These are phyloP conservation scores for Boletus pseudopeckii DNA, from an alignment of 768 basidiomycete genomes.

Conservation along the genomic window DNA sequence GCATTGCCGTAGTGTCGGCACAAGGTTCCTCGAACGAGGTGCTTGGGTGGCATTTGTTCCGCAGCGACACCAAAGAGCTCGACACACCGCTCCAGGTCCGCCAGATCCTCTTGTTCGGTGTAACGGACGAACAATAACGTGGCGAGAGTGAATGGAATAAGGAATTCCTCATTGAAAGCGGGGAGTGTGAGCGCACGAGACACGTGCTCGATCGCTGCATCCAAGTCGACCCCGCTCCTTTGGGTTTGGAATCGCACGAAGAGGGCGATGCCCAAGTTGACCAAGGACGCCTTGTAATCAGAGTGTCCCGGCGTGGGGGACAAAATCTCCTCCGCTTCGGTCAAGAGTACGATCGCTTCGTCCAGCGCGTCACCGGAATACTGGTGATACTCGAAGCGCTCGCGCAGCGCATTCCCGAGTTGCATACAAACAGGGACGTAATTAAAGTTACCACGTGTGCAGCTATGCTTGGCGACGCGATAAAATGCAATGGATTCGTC, in stretches of 20 bases:
- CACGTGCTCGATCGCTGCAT: constrained; percentile 12
- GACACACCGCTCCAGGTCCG: constrained; percentile 17
- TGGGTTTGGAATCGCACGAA: constrained; percentile 17
- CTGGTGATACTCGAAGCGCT: constrained; percentile 7
- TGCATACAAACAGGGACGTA: constrained; percentile 11
- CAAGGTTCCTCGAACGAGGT: constrained; percentile 1
- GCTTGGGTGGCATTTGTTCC: constrained; percentile 13
- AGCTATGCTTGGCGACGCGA: constrained; percentile 11
- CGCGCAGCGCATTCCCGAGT: constrained; percentile 15
- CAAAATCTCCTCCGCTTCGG: constrained; percentile 16
- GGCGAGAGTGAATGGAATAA: constrained; percentile 4
- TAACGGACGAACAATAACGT: constrained; percentile 14
- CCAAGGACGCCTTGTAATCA: constrained; percentile 4
- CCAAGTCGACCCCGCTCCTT: constrained; percentile 9
- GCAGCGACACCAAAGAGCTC: constrained; percentile 7
- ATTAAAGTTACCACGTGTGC: constrained; percentile 5
- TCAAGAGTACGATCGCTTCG: constrained; percentile 21
- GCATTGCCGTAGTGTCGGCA: constrained; percentile 11
- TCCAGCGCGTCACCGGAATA: constrained; percentile 18
- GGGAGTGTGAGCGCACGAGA: constrained; percentile 12
- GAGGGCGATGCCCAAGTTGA: constrained; percentile 11
- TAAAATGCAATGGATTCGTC: constrained; percentile 22
- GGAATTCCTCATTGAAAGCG: constrained; percentile 1
- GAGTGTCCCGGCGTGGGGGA: not conserved
- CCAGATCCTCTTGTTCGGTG: not conserved